These are phyloP conservation scores for Phallus indusiatus DNA, from an alignment of 768 basidiomycete species.

Conservation along the genomic window DNA sequence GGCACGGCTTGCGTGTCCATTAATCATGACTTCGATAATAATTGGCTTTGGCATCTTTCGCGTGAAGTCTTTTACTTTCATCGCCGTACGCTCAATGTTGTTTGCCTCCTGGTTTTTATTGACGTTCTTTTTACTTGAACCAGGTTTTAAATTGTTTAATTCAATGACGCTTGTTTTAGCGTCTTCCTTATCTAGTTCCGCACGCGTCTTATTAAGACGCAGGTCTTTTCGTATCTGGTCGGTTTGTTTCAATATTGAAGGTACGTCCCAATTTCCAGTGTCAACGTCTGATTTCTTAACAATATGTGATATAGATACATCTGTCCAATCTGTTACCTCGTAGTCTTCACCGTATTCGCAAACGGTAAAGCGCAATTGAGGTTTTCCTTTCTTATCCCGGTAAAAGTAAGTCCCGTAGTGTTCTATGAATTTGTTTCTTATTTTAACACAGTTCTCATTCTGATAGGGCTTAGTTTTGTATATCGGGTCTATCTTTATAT, in stretches of 20 bases:
- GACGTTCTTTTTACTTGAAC: not conserved
- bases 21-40: constrained; percentile 1
- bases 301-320: not conserved
- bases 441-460: not conserved
- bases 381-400: not conserved
- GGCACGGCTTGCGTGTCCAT: constrained; percentile 7
- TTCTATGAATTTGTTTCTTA: not conserved
- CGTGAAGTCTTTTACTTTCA: not conserved
- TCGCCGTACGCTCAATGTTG: not conserved
- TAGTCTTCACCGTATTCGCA: not conserved
- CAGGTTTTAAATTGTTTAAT: not conserved
- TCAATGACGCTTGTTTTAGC: not conserved
- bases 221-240: not conserved
- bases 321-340: not conserved
- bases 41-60: constrained; percentile 1
- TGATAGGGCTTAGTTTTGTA: not conserved
- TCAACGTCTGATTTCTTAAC: not conserved
- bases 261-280: not conserved
- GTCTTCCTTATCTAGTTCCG: not conserved
- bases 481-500: not conserved
- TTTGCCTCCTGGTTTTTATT: not conserved
- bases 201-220: too few relatives aligned
- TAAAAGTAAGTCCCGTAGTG: not conserved
- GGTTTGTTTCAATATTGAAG: not conserved
- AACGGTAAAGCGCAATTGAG: not conserved